These are phyloP conservation scores for Actinidia polygama DNA, from an alignment of 179 eudicot species.

Conservation along the genomic window DNA sequence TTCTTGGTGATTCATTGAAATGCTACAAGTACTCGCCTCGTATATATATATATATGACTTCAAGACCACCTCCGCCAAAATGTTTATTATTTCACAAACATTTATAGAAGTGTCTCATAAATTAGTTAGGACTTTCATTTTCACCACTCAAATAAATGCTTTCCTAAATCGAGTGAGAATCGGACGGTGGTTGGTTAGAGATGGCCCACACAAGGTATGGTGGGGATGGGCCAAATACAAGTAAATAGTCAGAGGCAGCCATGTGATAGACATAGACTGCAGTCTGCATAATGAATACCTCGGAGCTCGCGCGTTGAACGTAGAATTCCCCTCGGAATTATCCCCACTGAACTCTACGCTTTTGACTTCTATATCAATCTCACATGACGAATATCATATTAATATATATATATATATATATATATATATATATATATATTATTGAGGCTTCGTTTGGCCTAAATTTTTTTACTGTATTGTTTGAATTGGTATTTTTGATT, in stretches of 20 bases:
- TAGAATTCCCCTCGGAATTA: slow-evolving; percentile 20
- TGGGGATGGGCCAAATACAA: background rate
- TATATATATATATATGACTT: no score
- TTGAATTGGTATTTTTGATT: no score
- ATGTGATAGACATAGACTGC: slow-evolving; percentile 16
- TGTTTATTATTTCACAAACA: background rate
- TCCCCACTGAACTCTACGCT: background rate
- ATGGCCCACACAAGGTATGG: background rate
- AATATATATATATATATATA: no score
- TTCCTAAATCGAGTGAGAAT: background rate
- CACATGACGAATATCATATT: no score
- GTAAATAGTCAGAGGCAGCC: background rate
- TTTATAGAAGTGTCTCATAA: slow-evolving; percentile 1
- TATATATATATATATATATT: no score
- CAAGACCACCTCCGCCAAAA: background rate
- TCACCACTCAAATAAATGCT: background rate
- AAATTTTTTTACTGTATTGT: no score
- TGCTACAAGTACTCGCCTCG: no score
- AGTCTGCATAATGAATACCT: slow-evolving; percentile 7
- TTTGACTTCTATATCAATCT: background rate
- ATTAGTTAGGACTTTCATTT: background rate
- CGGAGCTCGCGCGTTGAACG: slow-evolving; percentile 12
- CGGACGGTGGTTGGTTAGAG: background rate
- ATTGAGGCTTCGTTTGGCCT: no score
- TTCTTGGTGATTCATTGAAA: no score